phyloP scores from a whole-genome alignment of 805 yeast genomes.

The Yarrowia sp. region DNA sequence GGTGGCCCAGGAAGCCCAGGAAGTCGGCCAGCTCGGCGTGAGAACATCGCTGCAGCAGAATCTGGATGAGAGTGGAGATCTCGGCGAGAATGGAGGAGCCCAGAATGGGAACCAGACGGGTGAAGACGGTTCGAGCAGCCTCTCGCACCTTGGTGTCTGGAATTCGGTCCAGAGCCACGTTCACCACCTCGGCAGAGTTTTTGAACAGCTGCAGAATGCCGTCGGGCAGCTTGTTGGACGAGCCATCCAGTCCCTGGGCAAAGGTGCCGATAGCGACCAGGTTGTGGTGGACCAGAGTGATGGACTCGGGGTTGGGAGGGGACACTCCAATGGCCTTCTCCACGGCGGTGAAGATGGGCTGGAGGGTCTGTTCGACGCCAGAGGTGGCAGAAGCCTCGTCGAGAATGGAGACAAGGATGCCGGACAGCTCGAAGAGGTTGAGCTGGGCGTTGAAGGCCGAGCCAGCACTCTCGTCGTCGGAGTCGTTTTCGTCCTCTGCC shows the following conservation, averaged over 20 bases:
- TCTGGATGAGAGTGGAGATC: slow-evolving; percentile 74
- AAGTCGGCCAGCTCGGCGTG: slow-evolving; percentile 79
- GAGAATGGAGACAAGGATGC: slow-evolving; percentile 66
- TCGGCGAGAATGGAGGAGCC: slow-evolving; percentile 58
- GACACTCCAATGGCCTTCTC: slow-evolving; percentile 61
- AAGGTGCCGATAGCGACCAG: slow-evolving; percentile 89
- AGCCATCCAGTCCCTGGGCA: slow-evolving; percentile 79
- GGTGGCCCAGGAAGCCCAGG: slow-evolving; percentile 84
- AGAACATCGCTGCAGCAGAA: slow-evolving; percentile 65
- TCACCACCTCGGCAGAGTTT: slow-evolving; percentile 79
- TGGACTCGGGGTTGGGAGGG: slow-evolving; percentile 48
- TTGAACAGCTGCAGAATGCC: slow-evolving; percentile 58
- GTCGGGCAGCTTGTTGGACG: slow-evolving; percentile 20
- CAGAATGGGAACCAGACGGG: slow-evolving; percentile 82
- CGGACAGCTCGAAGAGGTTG: slow-evolving; percentile 84
- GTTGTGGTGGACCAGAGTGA: slow-evolving; percentile 70
- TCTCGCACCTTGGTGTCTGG: slow-evolving; percentile 74
- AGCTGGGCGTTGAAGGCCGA: slow-evolving; percentile 76
- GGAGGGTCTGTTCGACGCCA: slow-evolving; percentile 69
- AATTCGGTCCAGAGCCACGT: slow-evolving; percentile 81
- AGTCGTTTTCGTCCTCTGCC: slow-evolving; percentile 55
- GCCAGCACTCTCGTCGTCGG: slow-evolving; percentile 56
- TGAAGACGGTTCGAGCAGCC: slow-evolving; percentile 84
- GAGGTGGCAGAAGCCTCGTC: slow-evolving; percentile 54
- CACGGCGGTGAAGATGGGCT: slow-evolving; percentile 75